A percentile compares a stretch with the other conserved stretches of the same genome.
phyloP scores from a whole-genome alignment of 441 rosid genomes.

The Jatropha podagrica region DNA sequence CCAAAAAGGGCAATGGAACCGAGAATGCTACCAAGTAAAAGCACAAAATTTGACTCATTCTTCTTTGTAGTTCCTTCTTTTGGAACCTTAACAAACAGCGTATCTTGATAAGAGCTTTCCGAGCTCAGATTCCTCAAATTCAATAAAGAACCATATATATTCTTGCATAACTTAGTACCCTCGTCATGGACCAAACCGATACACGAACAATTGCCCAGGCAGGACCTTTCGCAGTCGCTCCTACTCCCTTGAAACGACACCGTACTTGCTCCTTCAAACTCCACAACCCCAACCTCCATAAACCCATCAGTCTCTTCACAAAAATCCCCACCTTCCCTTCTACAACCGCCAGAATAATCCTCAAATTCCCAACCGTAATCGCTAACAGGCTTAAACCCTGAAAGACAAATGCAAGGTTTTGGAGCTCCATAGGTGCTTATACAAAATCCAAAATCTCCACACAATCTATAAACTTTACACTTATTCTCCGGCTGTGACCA shows the following conservation, averaged over 20 bases:
- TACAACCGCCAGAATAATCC: slow-evolving; percentile 58
- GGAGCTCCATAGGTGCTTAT: slow-evolving; percentile 11
- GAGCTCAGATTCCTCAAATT: slow-evolving; percentile 58
- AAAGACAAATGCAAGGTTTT: slow-evolving; percentile 56
- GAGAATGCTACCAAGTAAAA: slow-evolving; percentile 49
- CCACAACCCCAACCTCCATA: slow-evolving; percentile 45
- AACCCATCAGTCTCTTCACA: slow-evolving; percentile 49
- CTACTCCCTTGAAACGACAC: slow-evolving; percentile 40
- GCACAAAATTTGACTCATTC: slow-evolving; percentile 34
- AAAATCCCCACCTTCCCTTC: slow-evolving; percentile 31
- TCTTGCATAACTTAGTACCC: slow-evolving; percentile 50
- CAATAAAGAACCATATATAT: slow-evolving; percentile 48
- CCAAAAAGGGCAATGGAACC: slow-evolving; percentile 50
- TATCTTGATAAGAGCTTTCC: slow-evolving; percentile 28
- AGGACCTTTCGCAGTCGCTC: slow-evolving; percentile 50
- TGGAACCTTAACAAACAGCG: slow-evolving; percentile 49
- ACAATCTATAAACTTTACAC: slow-evolving; percentile 63
- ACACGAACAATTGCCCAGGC: slow-evolving; percentile 69
- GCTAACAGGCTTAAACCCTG: slow-evolving; percentile 55
- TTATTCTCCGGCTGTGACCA: slow-evolving; percentile 73
- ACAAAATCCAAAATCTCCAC: slow-evolving; percentile 72
- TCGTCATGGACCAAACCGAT: slow-evolving; percentile 53
- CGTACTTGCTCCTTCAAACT: slow-evolving; percentile 39
- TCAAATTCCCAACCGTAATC: slow-evolving; percentile 49
- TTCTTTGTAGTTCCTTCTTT: slow-evolving; percentile 34